Conservation (phyloP, 208 protist genomes). For the Vickermania spadyakhi region DNA sequence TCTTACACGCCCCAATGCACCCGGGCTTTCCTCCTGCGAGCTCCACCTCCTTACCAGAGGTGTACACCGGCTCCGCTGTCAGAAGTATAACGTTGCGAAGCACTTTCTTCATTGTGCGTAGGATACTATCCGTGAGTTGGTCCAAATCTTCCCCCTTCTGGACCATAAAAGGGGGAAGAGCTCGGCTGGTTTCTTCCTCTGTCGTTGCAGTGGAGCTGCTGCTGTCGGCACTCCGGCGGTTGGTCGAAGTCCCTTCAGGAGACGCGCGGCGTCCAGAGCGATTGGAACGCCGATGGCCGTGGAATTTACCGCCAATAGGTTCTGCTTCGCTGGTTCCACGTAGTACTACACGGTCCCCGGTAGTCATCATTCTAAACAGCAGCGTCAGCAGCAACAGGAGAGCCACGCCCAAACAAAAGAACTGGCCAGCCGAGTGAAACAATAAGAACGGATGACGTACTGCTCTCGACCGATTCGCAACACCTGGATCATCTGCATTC, state of each 20-base stretch:
- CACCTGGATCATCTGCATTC: too few relatives aligned
- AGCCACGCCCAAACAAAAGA: neutral
- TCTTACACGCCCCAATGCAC: too few relatives aligned
- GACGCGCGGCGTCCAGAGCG: too few relatives aligned
- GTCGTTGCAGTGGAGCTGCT: too few relatives aligned
- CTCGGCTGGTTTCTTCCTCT: too few relatives aligned
- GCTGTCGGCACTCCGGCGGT: too few relatives aligned
- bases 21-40: too few relatives aligned
- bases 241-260: too few relatives aligned
- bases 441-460: neutral
- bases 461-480: too few relatives aligned
- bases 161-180: neutral
- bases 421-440: neutral
- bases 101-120: neutral
- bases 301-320: too few relatives aligned
- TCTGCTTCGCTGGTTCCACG: too few relatives aligned
- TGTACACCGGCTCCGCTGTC: neutral
- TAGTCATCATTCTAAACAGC: neutral
- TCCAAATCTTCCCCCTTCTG: neutral
- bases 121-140: neutral
- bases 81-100: neutral
- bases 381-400: neutral
- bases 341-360: neutral
- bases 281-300: too few relatives aligned
- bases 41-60: slow-evolving; percentile 3